Evolutionary conservation across 2,329 filamentous ascomycete species (phyloP), one percentile per base, ranked within the genome.

Genomic region (Ceratocystis variospora): DNA sequence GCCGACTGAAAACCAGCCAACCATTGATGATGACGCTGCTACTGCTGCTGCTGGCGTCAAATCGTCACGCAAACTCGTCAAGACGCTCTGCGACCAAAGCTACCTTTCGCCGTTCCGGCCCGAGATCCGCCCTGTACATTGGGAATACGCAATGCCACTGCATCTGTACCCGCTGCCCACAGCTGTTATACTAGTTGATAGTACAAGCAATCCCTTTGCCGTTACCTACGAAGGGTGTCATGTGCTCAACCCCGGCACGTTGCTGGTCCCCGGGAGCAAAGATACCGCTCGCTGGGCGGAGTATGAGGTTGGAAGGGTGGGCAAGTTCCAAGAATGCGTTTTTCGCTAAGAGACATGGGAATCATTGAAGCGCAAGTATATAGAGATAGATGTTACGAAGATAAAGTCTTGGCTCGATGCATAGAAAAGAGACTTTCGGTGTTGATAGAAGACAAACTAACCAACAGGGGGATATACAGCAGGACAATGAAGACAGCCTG

Each of bases 161-260:
- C 87, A 90, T 65, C 77, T 99, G 25, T 97, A 96, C 74, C 94
- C 93, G 7, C 76, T 97, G 33, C 94, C 94, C 1, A 93, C 89
- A 22, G 85, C 89, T 0, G 79, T 97, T 72, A 83, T 95, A 17
- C 77, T 99, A 3, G 87, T 90, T 1, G 94, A 99, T 76, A 80
- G 87, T 0, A 89, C 92, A 53, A 86, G 87, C 8, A 86, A 89
- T 15, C 82, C 90, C 0, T 99, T 96, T 72, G 88, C 87, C 65
- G 79, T 96, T 70, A 96, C 89, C 15, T 97, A 97, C 73, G 93
- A 96, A 75, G 93, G 92, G 0, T 97, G 94, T 73, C 89, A 94
- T 77, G 92, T 96, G 44, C 87, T 99, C 83, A 99, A 99, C 74
- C 92, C 94, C 0, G 90, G 91, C 5, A 81, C 82, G 62, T 75